Conservation (phyloP, 352 stramenopile species). For the Pythium phragmiticola region DNA sequence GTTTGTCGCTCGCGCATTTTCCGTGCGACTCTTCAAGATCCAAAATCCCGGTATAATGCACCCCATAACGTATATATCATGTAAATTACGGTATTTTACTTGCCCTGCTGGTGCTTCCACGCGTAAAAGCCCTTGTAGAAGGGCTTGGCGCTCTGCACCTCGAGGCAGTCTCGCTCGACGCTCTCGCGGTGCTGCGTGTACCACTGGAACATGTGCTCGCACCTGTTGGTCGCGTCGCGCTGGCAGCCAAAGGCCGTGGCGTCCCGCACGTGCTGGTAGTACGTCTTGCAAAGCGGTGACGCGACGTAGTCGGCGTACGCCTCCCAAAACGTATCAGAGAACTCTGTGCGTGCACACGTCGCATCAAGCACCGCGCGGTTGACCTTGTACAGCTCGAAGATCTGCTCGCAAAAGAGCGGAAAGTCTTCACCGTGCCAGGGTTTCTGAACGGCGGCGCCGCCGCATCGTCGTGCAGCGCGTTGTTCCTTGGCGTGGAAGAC, state of each 20-base stretch:
- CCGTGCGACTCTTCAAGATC: slow-evolving; percentile 15
- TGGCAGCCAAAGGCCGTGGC: slow-evolving; percentile 33
- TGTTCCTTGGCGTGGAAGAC: slow-evolving; percentile 52
- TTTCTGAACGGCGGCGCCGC: slow-evolving; percentile 34
- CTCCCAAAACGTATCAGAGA: slow-evolving; percentile 61
- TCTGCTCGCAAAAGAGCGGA: slow-evolving; percentile 59
- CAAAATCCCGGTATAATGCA: not conserved
- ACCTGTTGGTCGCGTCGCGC: slow-evolving; percentile 12
- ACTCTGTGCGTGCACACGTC: slow-evolving; percentile 38
- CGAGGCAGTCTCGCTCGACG: slow-evolving; percentile 53
- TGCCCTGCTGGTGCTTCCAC: slow-evolving; percentile 18
- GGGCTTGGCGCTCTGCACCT: slow-evolving; percentile 28
- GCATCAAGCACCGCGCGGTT: slow-evolving; percentile 45
- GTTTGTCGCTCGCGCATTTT: not conserved
- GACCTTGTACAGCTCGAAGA: slow-evolving; percentile 50
- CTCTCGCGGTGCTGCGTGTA: slow-evolving; percentile 38
- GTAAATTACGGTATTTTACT: not conserved
- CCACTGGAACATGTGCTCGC: slow-evolving; percentile 50
- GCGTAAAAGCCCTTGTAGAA: slow-evolving; percentile 33
- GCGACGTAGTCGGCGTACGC: slow-evolving; percentile 56
- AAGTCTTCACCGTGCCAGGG: slow-evolving; percentile 47
- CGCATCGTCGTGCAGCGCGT: slow-evolving; percentile 45
- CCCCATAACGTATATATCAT: slow-evolving; percentile 11
- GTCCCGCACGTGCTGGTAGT: slow-evolving; percentile 50
- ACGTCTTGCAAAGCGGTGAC: slow-evolving; percentile 50